Conservation (phyloP, 805 yeast genomes). For the Metschnikowia bowlesiae region DNA sequence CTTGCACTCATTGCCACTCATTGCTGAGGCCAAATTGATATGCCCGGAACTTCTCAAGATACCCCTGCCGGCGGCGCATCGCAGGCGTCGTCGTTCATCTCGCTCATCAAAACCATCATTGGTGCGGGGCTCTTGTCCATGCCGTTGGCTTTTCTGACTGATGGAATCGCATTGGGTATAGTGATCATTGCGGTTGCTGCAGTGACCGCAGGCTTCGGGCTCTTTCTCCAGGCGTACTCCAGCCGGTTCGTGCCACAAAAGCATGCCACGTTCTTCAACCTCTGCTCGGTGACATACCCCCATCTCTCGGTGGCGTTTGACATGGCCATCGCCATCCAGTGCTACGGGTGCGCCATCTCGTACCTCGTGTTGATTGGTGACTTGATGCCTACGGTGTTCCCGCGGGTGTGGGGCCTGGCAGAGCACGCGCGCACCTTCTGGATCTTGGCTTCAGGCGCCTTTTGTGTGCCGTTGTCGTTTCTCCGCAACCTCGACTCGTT, state of each 20-base stretch:
- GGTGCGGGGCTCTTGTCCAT: conserved; percentile 82
- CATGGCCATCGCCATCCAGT: conserved; percentile 67
- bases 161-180: conserved; percentile 58
- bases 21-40: neutral
- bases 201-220: conserved; percentile 60
- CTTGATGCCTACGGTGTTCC: conserved; percentile 57
- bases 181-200: conserved; percentile 58
- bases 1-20: no score
- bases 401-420: conserved; percentile 19
- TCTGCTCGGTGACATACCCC: conserved; percentile 66
- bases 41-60: conserved; percentile 40
- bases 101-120: conserved; percentile 67
- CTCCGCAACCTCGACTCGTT: conserved; percentile 74
- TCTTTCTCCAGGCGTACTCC: conserved; percentile 56
- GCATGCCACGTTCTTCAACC: conserved; percentile 65
- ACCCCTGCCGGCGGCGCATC: conserved; percentile 15
- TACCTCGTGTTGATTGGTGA: conserved; percentile 75
- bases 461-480: conserved; percentile 63
- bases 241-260: conserved; percentile 54
- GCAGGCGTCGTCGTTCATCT: conserved; percentile 49
- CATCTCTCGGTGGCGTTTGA: conserved; percentile 62
- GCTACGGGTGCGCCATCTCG: conserved; percentile 72
- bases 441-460: conserved; percentile 47
- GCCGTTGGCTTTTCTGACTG: conserved; percentile 67
- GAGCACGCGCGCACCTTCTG: conserved; percentile 47